Conservation (phyloP, 2,329 filamentous ascomycete genomes). For the Ophiostoma populinum region DNA sequence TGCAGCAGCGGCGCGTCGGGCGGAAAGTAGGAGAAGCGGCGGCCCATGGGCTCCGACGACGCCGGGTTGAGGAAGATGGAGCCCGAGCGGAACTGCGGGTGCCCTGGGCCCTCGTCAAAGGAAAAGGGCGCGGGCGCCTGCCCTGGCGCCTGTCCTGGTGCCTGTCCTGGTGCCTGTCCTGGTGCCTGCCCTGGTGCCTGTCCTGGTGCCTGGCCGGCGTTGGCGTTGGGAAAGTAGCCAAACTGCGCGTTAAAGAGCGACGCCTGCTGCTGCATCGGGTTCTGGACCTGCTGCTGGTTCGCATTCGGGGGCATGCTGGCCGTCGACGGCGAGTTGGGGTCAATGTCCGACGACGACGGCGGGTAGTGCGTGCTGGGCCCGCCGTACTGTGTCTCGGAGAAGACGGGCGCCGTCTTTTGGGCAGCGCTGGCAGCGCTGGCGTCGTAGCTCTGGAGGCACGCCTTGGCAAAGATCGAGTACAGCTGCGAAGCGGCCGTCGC, state of each 20-base stretch:
- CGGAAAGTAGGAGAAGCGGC: constrained; percentile 47
- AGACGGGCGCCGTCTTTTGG: constrained; percentile 13
- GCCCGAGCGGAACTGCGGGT: constrained; percentile 43
- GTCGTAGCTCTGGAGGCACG: constrained; percentile 79
- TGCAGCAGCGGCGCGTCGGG: constrained; percentile 23
- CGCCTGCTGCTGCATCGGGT: constrained; percentile 18
- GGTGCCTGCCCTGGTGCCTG: too few relatives aligned
- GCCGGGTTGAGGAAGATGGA: constrained; percentile 47
- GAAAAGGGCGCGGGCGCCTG: neutral
- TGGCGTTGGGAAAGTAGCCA: constrained; percentile 35
- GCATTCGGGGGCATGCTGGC: constrained; percentile 21
- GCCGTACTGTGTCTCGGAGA: constrained; percentile 10
- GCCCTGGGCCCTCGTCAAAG: constrained; percentile 16
- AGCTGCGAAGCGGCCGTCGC: constrained; percentile 69
- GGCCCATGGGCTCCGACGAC: constrained; percentile 33
- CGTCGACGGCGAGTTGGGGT: constrained; percentile 28
- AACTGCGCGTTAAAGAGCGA: constrained; percentile 34
- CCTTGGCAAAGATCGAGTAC: constrained; percentile 69
- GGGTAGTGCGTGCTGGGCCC: constrained; percentile 19
- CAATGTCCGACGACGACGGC: constrained; percentile 29
- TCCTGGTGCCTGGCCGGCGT: constrained; percentile 29
- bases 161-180: too few relatives aligned
- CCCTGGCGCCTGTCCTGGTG: too few relatives aligned
- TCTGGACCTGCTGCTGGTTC: constrained; percentile 8
- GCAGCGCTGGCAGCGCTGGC: constrained; percentile 31